Evolutionary conservation across 1,139 yeast species (phyloP).

Genomic region (Nakaseomyces bracarensis): DNA sequence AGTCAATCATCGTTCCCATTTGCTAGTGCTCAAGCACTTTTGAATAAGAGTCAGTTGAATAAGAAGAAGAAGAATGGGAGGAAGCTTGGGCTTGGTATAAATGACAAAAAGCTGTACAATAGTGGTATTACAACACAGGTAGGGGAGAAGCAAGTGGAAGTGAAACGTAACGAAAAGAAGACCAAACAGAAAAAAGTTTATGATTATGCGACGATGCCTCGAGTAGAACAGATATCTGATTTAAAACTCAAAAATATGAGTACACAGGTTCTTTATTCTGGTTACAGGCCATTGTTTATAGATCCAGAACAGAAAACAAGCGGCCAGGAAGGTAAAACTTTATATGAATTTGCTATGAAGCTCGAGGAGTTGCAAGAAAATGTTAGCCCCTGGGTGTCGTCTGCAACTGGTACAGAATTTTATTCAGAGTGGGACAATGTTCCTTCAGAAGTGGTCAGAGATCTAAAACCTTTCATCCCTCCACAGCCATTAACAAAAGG

Average conservation of each 20-base stretch:
- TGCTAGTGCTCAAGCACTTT: conserved; percentile 20
- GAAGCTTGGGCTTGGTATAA: conserved; percentile 2
- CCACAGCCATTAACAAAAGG: conserved; percentile 7
- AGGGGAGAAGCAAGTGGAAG: neutral
- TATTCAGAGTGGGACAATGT: conserved; percentile 31
- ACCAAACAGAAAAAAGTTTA: neutral
- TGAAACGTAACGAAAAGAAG: neutral
- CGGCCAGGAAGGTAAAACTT: conserved; percentile 13
- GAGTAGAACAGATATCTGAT: conserved; percentile 25
- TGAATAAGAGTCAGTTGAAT: conserved; percentile 18
- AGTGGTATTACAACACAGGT: conserved; percentile 1
- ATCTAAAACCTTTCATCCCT: conserved; percentile 24
- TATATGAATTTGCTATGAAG: conserved; percentile 29
- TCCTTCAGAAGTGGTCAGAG: conserved; percentile 24
- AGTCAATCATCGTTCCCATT: conserved; percentile 26
- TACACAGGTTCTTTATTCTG: conserved; percentile 24
- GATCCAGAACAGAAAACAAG: conserved; percentile 12
- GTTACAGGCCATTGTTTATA: conserved; percentile 29
- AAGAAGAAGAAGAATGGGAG: conserved; percentile 17
- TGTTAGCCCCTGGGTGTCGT: conserved; percentile 23
- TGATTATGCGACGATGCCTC: conserved; percentile 25
- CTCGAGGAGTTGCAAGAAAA: conserved; percentile 25
- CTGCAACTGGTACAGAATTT: conserved; percentile 30
- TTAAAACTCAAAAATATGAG: conserved; percentile 21
- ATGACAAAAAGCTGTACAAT: conserved; percentile 4